phyloP scores from a whole-genome alignment of 495 filamentous ascomycete genomes.

The Annulohypoxylon moriforme region DNA sequence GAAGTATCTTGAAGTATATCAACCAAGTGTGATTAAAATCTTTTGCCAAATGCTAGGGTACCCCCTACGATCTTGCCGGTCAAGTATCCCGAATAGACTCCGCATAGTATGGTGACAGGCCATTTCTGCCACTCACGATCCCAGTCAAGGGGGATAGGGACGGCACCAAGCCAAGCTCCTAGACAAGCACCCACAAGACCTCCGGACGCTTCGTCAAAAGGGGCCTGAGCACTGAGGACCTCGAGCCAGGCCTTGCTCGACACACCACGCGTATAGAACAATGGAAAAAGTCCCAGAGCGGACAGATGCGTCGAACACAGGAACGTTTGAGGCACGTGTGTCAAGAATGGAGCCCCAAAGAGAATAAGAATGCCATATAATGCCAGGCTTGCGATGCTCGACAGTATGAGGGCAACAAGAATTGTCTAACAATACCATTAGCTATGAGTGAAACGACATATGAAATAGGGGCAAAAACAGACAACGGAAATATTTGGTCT shows the following conservation, averaged over 20 bases:
- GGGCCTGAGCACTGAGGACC: slow-evolving; percentile 65
- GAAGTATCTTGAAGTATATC: neutral
- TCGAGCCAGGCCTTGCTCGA: slow-evolving; percentile 78
- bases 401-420: slow-evolving; percentile 71
- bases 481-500: slow-evolving; percentile 52
- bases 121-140: slow-evolving; percentile 96
- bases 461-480: slow-evolving; percentile 34
- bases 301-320: slow-evolving; percentile 85
- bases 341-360: slow-evolving; percentile 90
- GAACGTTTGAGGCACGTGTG: slow-evolving; percentile 80
- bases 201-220: slow-evolving; percentile 76
- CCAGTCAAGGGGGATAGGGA: slow-evolving; percentile 97
- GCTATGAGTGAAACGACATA: slow-evolving; percentile 14
- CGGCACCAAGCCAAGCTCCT: slow-evolving; percentile 80
- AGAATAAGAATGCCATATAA: slow-evolving; percentile 77
- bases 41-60: slow-evolving; percentile 54
- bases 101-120: slow-evolving; percentile 82
- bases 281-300: slow-evolving; percentile 74
- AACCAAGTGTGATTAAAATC: slow-evolving; percentile 40
- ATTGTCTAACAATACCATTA: slow-evolving; percentile 61
- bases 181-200: slow-evolving; percentile 70
- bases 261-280: slow-evolving; percentile 88
- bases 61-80: slow-evolving; percentile 54
- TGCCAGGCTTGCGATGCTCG: slow-evolving; percentile 65
- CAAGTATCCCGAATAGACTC: slow-evolving; percentile 56